phyloP scores from a whole-genome alignment of 192 early-diverging fungal genomes.

The Mortierella antarctica region DNA sequence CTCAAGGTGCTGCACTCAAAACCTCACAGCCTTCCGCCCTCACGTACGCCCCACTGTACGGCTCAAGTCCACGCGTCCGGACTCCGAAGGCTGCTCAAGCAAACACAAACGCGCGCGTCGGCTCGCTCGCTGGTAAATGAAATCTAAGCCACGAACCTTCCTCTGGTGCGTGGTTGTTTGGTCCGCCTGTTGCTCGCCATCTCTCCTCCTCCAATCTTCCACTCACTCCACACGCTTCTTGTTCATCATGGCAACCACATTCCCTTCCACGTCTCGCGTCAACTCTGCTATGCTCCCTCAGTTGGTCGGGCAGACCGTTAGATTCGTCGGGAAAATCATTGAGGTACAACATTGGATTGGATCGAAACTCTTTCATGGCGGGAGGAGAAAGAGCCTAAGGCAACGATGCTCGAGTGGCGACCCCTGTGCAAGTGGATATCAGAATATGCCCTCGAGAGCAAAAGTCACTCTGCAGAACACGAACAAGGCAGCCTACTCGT shows the following conservation, averaged over 20 bases:
- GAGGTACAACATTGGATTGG: slow-evolving; percentile 47
- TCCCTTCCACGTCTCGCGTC: slow-evolving; percentile 60
- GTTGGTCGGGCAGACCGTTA: slow-evolving; percentile 59
- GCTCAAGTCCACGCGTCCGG: too few species aligned
- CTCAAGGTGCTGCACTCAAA: not conserved
- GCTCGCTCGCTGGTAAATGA: too few species aligned
- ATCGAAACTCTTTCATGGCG: too few species aligned
- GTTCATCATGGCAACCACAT: slow-evolving; percentile 11
- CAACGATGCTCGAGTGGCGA: too few species aligned
- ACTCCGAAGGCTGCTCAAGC: too few species aligned
- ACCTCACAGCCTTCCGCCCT: not conserved
- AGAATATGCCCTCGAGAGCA: too few species aligned
- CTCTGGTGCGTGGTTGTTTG: not conserved
- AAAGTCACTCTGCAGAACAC: too few species aligned
- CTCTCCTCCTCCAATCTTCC: not conserved
- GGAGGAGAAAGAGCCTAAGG: too few species aligned
- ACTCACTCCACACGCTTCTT: not conserved
- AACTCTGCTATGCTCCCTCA: slow-evolving; percentile 67
- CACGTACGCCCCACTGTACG: not conserved
- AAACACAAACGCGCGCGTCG: too few species aligned
- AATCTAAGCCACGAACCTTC: not conserved
- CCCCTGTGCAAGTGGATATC: too few species aligned
- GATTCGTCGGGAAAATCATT: slow-evolving; percentile 64
- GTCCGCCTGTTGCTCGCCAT: not conserved
- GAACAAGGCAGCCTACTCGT: too few species aligned